Conservation (phyloP, 2,329 filamentous ascomycete species). For the Arthrinium phaeospermum region DNA sequence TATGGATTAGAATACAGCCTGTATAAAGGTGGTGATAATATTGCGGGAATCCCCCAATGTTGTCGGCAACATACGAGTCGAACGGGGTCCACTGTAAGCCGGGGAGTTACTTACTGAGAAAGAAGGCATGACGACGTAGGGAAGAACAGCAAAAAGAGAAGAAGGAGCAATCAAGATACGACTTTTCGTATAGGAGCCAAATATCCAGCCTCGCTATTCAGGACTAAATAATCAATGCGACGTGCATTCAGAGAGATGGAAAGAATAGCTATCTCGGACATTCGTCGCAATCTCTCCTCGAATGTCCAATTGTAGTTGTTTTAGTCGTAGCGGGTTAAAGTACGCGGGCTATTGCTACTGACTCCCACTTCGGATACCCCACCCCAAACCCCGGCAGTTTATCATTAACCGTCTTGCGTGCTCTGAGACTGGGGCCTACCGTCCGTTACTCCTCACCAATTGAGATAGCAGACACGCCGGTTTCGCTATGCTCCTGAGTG, state of each 20-base stretch:
- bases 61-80: neutral
- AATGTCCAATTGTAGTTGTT: conserved; percentile 1
- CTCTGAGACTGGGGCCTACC: neutral
- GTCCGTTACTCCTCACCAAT: neutral
- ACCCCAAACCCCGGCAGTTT: conserved; percentile 12
- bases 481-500: neutral
- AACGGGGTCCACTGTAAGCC: neutral
- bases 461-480: neutral
- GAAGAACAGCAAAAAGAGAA: neutral
- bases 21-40: neutral
- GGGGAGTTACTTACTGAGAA: conserved; percentile 46
- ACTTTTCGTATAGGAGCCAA: neutral
- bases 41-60: neutral
- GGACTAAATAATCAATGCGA: neutral
- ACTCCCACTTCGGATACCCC: conserved; percentile 16
- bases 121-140: conserved; percentile 42
- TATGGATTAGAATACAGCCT: neutral
- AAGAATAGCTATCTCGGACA: conserved; percentile 5
- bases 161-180: neutral
- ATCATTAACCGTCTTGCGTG: conserved; percentile 13
- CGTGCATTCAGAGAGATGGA: neutral
- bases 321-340: conserved; percentile 12
- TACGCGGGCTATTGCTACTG: neutral
- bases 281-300: conserved; percentile 5
- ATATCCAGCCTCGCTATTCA: neutral